A percentile compares a stretch with the other conserved stretches of the same genome.
phyloP scores from a whole-genome alignment of 371 early-diverging fungal genomes.

The Zychaea mexicana region DNA sequence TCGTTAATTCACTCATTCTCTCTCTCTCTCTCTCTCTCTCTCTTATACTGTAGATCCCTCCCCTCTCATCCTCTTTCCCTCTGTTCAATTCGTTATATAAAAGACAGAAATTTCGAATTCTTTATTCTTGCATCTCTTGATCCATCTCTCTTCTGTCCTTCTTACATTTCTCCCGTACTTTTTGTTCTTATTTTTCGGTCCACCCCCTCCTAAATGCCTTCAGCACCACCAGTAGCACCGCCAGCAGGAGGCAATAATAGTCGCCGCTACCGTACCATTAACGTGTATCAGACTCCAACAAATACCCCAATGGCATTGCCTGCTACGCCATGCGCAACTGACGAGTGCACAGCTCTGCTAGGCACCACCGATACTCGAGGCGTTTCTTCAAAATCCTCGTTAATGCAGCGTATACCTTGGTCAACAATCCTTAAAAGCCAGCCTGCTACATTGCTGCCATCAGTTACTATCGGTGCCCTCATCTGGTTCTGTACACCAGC shows the following conservation, averaged over 20 bases:
- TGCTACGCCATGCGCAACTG: background rate
- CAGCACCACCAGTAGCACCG: too few species aligned
- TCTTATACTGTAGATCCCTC: too few species aligned
- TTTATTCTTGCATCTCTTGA: too few species aligned
- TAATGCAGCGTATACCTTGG: background rate
- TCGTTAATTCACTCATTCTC: background rate
- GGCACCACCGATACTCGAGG: background rate
- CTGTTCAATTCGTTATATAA: background rate
- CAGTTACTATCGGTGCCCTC: constrained; percentile 29
- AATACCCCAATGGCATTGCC: background rate
- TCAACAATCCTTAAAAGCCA: constrained; percentile 5
- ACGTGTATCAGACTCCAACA: background rate
- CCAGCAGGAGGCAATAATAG: background rate
- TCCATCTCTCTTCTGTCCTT: too few species aligned
- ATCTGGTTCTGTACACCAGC: constrained; percentile 47
- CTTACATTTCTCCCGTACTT: background rate
- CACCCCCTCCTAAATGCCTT: background rate
- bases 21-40: background rate
- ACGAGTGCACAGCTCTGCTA: background rate
- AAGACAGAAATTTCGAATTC: too few species aligned
- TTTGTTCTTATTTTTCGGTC: background rate
- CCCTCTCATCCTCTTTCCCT: background rate
- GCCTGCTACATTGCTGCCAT: constrained; percentile 24
- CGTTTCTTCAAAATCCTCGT: background rate
- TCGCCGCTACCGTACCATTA: background rate